phyloP scores from a whole-genome alignment of 2,329 filamentous ascomycete species.

The Aureobasidium pullulans region DNA sequence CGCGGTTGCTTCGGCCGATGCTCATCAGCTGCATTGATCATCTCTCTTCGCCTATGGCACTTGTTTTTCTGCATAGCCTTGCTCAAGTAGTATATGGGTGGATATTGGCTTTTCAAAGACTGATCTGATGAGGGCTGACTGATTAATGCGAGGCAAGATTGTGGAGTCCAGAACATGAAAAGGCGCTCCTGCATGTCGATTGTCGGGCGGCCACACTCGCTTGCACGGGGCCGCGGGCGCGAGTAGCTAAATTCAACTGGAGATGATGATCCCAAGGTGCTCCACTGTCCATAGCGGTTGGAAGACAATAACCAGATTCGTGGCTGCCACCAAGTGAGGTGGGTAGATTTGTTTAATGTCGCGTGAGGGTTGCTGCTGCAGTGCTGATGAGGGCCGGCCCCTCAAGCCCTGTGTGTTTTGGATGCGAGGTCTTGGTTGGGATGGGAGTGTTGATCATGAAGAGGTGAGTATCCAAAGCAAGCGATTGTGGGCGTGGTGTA shows the following conservation, averaged over 20 bases:
- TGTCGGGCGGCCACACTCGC: background rate
- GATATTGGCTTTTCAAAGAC: background rate
- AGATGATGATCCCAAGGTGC: background rate
- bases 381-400: background rate
- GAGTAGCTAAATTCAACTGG: background rate
- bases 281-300: background rate
- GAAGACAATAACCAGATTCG: too few species aligned
- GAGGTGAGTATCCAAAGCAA: too few species aligned
- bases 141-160: background rate
- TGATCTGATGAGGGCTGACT: background rate
- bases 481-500: background rate
- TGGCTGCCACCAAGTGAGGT: too few species aligned
- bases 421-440: too few species aligned
- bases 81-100: background rate
- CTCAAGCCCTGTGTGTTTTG: too few species aligned
- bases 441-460: background rate
- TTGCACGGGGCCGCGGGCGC: background rate
- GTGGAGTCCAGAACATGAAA: background rate
- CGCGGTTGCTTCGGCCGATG: constrained; percentile 3
- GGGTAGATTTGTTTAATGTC: background rate
- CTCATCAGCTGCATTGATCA: background rate
- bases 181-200: background rate
- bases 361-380: background rate
- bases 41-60: background rate
- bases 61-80: background rate